Evolutionary conservation across 208 protist species (phyloP), one percentile per base, ranked within the genome.

Genomic region (Trypanosoma lewisi): DNA sequence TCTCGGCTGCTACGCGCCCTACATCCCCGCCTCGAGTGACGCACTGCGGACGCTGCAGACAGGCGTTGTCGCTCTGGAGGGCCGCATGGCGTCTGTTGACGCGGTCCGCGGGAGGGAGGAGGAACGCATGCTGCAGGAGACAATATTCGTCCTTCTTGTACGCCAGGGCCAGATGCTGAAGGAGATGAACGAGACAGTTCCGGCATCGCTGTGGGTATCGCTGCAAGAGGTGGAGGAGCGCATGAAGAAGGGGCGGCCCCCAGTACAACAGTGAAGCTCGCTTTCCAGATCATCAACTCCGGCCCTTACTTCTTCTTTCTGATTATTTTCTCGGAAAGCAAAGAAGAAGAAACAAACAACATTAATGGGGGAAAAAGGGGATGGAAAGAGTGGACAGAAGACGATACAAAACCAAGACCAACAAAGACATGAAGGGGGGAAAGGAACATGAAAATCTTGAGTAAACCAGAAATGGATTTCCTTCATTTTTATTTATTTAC

Each of bases 41-140:
- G 77, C 61, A 25, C 16, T 87, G 11, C 34, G 58, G 2, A 9
- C 66, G 36, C 54, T 91, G 16, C 30, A 68, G 27, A 41, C 57
- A 25, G 53, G 36, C 12, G 76, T 80, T 0, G 63, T 61, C 11
- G 67, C 78, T 16, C 64, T 95, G 19, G 69, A 91, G 53, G 73
- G 56, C 21, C 66, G 70, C 9, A 66, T 91, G 0, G 31, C 31
- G 31, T 86, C 81, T 17, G 71, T 84, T 0, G 89, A 93, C 31
- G 16, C 82, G 0, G 89, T 92, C 14, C 75, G 86, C 2, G 75
- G 79, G 17, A 67, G 55, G 48, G 86, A 89, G 63, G 89, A 96
- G 75, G 52, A 60, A 60, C 73, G 73, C 9, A 96, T 96, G 89
- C 37, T 89, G 45, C 70, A 67, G 49, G 78, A 96, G 58, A 91